A percentile compares a stretch with the other conserved stretches of the same genome.
Evolutionary conservation across 2,329 filamentous ascomycete genomes (phyloP).

Genomic region (Clarireedia paspali): DNA sequence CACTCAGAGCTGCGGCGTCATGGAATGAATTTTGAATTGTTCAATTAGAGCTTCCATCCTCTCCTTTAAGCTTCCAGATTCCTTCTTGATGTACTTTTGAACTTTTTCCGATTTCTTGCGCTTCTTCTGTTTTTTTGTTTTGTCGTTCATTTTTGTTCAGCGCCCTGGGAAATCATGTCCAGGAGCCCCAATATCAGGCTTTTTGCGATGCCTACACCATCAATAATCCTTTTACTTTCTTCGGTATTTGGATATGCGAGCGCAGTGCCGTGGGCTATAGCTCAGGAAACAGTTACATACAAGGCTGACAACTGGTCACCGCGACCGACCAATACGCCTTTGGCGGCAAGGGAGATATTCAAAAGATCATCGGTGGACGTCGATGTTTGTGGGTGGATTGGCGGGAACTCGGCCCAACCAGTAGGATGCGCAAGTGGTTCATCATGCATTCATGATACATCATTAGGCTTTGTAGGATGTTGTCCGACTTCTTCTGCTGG

Average conservation of each 20-base stretch:
- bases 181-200: slow-evolving; percentile 12
- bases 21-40: neutral
- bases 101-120: neutral
- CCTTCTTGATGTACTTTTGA: neutral
- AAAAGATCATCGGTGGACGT: slow-evolving; percentile 20
- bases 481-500: slow-evolving; percentile 19
- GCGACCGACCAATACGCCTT: slow-evolving; percentile 20
- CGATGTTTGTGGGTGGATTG: slow-evolving; percentile 27
- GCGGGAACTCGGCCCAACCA: slow-evolving; percentile 16
- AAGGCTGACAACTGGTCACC: slow-evolving; percentile 23
- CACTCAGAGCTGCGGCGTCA: neutral
- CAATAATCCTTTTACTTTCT: slow-evolving; percentile 19
- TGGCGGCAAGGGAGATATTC: slow-evolving; percentile 18
- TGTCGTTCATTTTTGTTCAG: neutral
- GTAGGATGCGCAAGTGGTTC: slow-evolving; percentile 23
- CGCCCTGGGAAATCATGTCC: neutral
- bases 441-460: slow-evolving; percentile 25
- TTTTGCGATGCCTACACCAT: slow-evolving; percentile 25
- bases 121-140: neutral
- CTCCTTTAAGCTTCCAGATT: neutral
- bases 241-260: slow-evolving; percentile 14
- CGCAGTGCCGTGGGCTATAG: slow-evolving; percentile 22
- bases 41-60: neutral
- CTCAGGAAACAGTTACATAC: slow-evolving; percentile 21
- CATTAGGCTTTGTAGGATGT: slow-evolving; percentile 23